A percentile compares a stretch with the other conserved stretches of the same genome.
These are phyloP conservation scores for Gynandropsis gynandra DNA, from an alignment of 345 rosid species.

Conservation along the genomic window DNA sequence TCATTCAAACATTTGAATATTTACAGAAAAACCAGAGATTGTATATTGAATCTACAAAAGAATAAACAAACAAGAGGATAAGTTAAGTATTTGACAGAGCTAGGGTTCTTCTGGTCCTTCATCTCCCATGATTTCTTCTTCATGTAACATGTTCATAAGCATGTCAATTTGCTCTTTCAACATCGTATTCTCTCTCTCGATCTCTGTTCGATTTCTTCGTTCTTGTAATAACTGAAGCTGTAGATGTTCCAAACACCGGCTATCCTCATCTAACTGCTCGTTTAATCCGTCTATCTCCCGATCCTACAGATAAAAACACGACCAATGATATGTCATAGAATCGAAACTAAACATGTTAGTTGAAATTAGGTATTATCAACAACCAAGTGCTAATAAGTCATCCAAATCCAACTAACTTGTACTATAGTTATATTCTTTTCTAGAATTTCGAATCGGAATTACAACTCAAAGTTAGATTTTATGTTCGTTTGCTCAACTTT, in stretches of 20 bases:
- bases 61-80: constrained; percentile 27
- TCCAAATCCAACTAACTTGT: too few relatives aligned
- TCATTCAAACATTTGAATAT: background rate
- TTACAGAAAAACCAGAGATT: constrained; percentile 21
- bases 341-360: too few relatives aligned
- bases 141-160: constrained; percentile 78
- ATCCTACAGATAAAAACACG: constrained; percentile 41
- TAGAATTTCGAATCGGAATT: too few relatives aligned
- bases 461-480: too few relatives aligned
- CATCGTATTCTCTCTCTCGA: constrained; percentile 74
- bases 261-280: constrained; percentile 88
- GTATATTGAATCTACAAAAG: constrained; percentile 28
- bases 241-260: constrained; percentile 70
- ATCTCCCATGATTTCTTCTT: constrained; percentile 43
- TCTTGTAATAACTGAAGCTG: constrained; percentile 80
- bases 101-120: constrained; percentile 47
- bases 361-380: too few relatives aligned
- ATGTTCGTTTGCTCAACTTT: too few relatives aligned
- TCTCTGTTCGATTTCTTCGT: constrained; percentile 61
- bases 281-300: constrained; percentile 79
- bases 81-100: constrained; percentile 1
- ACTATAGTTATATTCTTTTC: too few relatives aligned
- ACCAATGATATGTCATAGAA: too few relatives aligned
- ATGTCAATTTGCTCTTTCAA: constrained; percentile 73
- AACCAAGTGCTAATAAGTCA: too few relatives aligned